These are phyloP conservation scores for Oidiodendron maius DNA, from an alignment of 495 filamentous ascomycete species.

Conservation along the genomic window DNA sequence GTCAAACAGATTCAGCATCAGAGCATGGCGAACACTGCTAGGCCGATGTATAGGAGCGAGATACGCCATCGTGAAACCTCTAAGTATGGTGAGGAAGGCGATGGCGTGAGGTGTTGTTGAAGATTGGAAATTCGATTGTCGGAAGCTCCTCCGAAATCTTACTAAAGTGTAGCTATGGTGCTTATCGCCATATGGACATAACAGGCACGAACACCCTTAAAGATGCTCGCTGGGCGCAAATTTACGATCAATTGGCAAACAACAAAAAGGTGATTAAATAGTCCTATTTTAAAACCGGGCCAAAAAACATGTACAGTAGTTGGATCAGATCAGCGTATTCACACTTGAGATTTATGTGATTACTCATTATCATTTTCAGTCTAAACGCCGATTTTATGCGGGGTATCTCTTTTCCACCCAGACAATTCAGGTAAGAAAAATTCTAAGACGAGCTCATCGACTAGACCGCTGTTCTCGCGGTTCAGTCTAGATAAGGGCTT, in stretches of 20 bases:
- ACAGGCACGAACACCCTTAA: too few relatives aligned
- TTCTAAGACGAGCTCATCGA: neutral
- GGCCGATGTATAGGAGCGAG: slow-evolving; percentile 89
- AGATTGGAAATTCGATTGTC: neutral
- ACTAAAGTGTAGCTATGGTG: too few relatives aligned
- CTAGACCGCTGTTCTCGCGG: neutral
- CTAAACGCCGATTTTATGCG: neutral
- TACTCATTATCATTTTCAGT: too few relatives aligned
- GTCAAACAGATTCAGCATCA: slow-evolving; percentile 70
- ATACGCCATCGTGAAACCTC: slow-evolving; percentile 67
- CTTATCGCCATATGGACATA: too few relatives aligned
- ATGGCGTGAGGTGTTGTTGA: neutral
- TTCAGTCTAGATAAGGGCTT: neutral
- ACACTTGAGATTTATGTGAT: neutral
- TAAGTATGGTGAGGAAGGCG: neutral
- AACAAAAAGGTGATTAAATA: slow-evolving; percentile 3
- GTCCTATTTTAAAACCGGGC: neutral
- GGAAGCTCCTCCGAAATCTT: slow-evolving; percentile 1
- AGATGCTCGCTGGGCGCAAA: neutral
- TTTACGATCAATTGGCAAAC: neutral
- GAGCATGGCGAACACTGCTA: slow-evolving; percentile 80
- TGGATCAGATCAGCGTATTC: neutral
- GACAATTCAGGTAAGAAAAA: slow-evolving; percentile 6
- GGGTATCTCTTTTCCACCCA: slow-evolving; percentile 12
- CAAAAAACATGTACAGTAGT: neutral